A percentile compares a stretch with the other conserved stretches of the same genome.
Conservation (phyloP, 768 basidiomycete species). For the Kwoniella dendrophila region DNA sequence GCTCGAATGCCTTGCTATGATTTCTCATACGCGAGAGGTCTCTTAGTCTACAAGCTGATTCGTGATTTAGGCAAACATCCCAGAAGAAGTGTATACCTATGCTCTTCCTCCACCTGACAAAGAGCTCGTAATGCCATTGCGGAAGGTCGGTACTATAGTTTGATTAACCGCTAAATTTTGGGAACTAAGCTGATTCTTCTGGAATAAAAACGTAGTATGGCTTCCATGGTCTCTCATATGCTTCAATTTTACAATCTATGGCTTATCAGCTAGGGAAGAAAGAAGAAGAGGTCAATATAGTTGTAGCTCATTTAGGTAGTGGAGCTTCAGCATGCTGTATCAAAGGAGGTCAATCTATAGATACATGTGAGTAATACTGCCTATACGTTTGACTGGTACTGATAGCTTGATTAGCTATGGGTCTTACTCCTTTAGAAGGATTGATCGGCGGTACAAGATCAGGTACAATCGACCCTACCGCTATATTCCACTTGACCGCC, state of each 20-base stretch:
- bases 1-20: background rate
- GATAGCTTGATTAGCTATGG: slow-evolving; percentile 63
- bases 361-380: slow-evolving; percentile 62
- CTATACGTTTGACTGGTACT: background rate
- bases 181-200: too few relatives aligned
- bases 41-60: background rate
- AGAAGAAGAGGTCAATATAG: slow-evolving; percentile 66
- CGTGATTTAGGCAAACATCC: slow-evolving; percentile 64
- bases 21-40: background rate
- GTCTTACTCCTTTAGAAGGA: slow-evolving; percentile 83
- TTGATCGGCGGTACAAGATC: slow-evolving; percentile 85
- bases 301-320: slow-evolving; percentile 85
- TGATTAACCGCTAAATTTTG: too few relatives aligned
- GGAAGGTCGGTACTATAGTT: slow-evolving; percentile 59
- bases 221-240: slow-evolving; percentile 71
- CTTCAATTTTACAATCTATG: slow-evolving; percentile 68
- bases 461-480: slow-evolving; percentile 78
- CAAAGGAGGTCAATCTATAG: slow-evolving; percentile 69
- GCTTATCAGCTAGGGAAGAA: slow-evolving; percentile 65
- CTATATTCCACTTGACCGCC: slow-evolving; percentile 80
- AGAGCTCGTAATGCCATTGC: slow-evolving; percentile 68
- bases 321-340: slow-evolving; percentile 84
- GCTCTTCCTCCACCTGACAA: slow-evolving; percentile 64
- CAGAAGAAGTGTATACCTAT: slow-evolving; percentile 74
- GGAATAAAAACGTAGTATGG: too few relatives aligned